A percentile compares a stretch with the other conserved stretches of the same genome.
These are phyloP conservation scores for Abrus precatorius DNA, from an alignment of 306 rosid genomes.

Conservation along the genomic window DNA sequence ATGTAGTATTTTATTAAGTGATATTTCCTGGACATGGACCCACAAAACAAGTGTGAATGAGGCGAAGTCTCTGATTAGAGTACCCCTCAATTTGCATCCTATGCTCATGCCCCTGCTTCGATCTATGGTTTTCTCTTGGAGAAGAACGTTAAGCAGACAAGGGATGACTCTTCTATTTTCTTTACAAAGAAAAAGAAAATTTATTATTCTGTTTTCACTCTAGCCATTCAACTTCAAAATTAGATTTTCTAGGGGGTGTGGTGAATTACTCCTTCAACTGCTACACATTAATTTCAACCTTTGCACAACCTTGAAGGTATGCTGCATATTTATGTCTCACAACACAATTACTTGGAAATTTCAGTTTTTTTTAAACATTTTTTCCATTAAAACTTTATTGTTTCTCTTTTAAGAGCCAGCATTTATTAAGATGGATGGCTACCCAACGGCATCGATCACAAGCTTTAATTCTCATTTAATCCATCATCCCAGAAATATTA, in stretches of 20 bases:
- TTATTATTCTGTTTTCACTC: slow-evolving; percentile 21
- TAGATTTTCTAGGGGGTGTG: background rate
- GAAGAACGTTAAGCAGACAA: slow-evolving; percentile 34
- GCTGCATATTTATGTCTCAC: slow-evolving; percentile 45
- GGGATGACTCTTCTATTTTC: background rate
- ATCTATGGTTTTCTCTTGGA: background rate
- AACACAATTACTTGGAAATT: background rate
- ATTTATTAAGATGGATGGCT: slow-evolving; percentile 71
- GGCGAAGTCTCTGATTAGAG: slow-evolving; percentile 25
- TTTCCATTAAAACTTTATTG: slow-evolving; percentile 1
- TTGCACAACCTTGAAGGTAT: slow-evolving; percentile 54
- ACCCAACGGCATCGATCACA: slow-evolving; percentile 68
- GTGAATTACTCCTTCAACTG: slow-evolving; percentile 45
- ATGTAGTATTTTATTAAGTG: slow-evolving; percentile 35
- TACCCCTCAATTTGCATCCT: slow-evolving; percentile 2
- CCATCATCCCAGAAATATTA: slow-evolving; percentile 13
- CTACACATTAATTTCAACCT: slow-evolving; percentile 47
- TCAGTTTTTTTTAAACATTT: background rate
- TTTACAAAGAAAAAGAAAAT: slow-evolving; percentile 17
- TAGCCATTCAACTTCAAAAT: slow-evolving; percentile 21
- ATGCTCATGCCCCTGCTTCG: slow-evolving; percentile 9
- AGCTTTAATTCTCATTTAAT: slow-evolving; percentile 63
- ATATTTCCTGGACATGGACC: slow-evolving; percentile 15
- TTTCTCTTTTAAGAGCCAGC: slow-evolving; percentile 51
- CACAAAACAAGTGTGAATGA: slow-evolving; percentile 43